Evolutionary conservation across 352 stramenopile species (phyloP).

Genomic region (Albugo laibachii): DNA sequence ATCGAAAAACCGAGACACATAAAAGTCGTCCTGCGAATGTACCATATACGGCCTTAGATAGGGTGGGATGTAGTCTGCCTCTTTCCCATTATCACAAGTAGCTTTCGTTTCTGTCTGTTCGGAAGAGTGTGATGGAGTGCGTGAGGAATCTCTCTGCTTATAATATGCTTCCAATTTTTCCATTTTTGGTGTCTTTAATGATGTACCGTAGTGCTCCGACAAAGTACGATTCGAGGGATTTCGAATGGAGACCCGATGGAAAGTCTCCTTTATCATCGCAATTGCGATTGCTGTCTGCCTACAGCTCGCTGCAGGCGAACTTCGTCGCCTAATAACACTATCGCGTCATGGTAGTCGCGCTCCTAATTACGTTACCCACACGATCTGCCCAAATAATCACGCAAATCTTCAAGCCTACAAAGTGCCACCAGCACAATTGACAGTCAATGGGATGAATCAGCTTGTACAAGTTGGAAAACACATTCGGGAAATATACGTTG

Average conservation of each 20-base stretch:
- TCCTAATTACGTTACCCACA: constrained; percentile 36
- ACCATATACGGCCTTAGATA: constrained; percentile 71
- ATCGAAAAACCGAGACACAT: constrained; percentile 79
- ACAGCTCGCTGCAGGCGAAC: constrained; percentile 10
- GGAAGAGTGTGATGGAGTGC: too few species aligned
- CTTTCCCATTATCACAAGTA: constrained; percentile 1
- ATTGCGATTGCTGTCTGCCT: too few species aligned
- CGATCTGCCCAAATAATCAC: constrained; percentile 41
- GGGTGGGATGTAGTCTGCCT: constrained; percentile 72
- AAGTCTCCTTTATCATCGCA: too few species aligned
- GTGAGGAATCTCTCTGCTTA: too few species aligned
- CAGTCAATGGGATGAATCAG: constrained; percentile 64
- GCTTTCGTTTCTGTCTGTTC: too few species aligned
- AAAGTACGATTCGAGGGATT: too few species aligned
- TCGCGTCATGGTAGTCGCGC: constrained; percentile 62
- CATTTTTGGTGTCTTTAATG: too few species aligned
- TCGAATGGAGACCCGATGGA: too few species aligned
- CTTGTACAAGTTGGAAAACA: constrained; percentile 44
- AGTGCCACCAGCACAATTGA: constrained; percentile 64
- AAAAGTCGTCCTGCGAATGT: constrained; percentile 88
- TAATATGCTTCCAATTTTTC: too few species aligned
- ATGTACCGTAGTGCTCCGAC: too few species aligned
- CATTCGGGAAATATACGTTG: constrained; percentile 44
- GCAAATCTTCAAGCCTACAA: constrained; percentile 54
- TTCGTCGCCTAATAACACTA: constrained; percentile 55